Evolutionary conservation across 441 rosid genomes (phyloP), one percentile per base, ranked within the genome.

Genomic region (Erodium trifolium): DNA sequence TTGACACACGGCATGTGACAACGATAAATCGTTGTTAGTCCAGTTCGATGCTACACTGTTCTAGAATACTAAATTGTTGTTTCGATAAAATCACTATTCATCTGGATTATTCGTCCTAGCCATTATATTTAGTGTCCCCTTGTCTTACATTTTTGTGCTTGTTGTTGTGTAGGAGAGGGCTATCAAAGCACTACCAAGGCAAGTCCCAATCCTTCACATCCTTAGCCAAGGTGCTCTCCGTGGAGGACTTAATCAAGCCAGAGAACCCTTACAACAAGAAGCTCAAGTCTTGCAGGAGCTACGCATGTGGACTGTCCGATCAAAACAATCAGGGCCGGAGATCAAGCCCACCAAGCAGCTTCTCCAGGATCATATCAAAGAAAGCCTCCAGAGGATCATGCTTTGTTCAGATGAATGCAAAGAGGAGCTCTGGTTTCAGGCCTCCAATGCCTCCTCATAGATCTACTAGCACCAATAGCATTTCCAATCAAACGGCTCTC

Each of bases 211-310:
- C 62, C 0, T 55, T 55, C 62, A 55, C 62, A 16, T 55, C 62
- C 19, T 17, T 55, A 5, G n/a, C 8, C 62, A 55, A 55, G 5
- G 62, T 55, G 23, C 2, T 55, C 19, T 14, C 19, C 62, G 16
- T 55, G 62, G 62, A 55, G 62, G 62, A 55, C 19, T 7, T 55
- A 7, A 19, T 7, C 23, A 55, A 55, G 23, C 62, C 62, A 9
- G 62, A 55, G 62, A 55, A 55, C 62, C 62, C 62, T 9, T 55
- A 55, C 62, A 55, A 55, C 62, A 16, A 55, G 62, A 55, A 55
- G 62, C 62, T 55, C 62, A 55, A 55, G 62, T 55, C 23, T 14
- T 55, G 23, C 19, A 55, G 62, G 23, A 55, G 62, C 62, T 55
- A 16, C 17, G 62, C 62, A 16, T 55, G 62, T 55, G 62, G 62